Conservation (phyloP, 805 yeast species). For the Kazachstania kunashirensis region DNA sequence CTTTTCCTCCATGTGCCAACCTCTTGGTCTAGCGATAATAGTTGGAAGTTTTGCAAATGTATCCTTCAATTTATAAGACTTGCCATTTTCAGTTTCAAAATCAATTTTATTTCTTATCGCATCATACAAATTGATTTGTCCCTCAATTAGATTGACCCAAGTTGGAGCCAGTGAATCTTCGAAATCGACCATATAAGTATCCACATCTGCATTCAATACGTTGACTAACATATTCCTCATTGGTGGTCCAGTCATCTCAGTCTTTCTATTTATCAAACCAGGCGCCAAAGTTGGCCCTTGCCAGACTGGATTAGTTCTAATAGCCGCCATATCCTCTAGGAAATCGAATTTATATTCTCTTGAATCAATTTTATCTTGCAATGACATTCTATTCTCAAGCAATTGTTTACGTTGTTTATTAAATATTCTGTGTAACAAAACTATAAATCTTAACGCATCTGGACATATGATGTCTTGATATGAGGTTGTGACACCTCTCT, state of each 20-base stretch:
- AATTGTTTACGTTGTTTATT: constrained; percentile 50
- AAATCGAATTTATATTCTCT: constrained; percentile 52
- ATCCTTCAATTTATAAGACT: constrained; percentile 40
- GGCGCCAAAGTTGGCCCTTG: constrained; percentile 64
- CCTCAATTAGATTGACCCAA: constrained; percentile 70
- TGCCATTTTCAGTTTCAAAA: constrained; percentile 33
- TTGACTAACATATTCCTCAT: constrained; percentile 76
- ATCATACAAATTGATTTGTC: constrained; percentile 71
- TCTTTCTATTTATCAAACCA: constrained; percentile 64
- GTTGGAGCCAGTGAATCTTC: constrained; percentile 83
- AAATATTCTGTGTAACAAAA: constrained; percentile 64
- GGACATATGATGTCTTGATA: constrained; percentile 31
- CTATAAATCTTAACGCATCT: constrained; percentile 54
- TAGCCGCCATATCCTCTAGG: constrained; percentile 55
- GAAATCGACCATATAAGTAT: constrained; percentile 79
- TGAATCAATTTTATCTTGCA: constrained; percentile 50
- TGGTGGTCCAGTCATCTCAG: constrained; percentile 81
- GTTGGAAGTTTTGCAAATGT: constrained; percentile 44
- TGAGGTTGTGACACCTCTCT: neutral
- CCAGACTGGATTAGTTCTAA: constrained; percentile 69
- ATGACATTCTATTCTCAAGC: constrained; percentile 49
- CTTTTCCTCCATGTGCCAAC: constrained; percentile 75
- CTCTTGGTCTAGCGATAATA: constrained; percentile 77
- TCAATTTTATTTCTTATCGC: constrained; percentile 62
- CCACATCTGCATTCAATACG: constrained; percentile 68